Conservation (phyloP, 139 green algal genomes). For the Picochlorum sp. region DNA sequence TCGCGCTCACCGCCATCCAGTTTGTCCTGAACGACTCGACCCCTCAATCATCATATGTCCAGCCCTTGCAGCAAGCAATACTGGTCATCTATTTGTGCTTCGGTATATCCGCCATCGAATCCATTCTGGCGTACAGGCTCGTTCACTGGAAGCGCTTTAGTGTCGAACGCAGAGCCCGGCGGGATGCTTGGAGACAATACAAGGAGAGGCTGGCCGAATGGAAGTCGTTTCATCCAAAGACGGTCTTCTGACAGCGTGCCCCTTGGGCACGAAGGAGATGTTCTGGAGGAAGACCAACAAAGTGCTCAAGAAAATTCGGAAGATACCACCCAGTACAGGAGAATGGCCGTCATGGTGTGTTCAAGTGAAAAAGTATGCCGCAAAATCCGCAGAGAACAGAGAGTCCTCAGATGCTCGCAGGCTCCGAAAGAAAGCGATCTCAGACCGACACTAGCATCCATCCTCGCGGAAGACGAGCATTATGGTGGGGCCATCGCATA, state of each 20-base stretch:
- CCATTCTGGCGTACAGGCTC: background rate
- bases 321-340: too few relatives aligned
- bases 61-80: conserved; percentile 3
- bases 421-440: background rate
- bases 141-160: background rate
- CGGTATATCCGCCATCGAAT: background rate
- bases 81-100: background rate
- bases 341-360: too few relatives aligned
- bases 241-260: too few relatives aligned
- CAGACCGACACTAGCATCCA: background rate
- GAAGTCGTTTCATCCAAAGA: background rate
- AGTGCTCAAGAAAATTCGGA: too few relatives aligned
- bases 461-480: background rate
- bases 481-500: background rate
- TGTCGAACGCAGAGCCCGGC: background rate
- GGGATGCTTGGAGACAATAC: background rate
- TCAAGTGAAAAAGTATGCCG: background rate
- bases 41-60: conserved; percentile 5
- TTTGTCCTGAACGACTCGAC: conserved; percentile 1
- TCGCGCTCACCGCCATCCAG: conserved; percentile 9
- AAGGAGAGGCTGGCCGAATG: background rate
- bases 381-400: background rate
- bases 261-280: too few relatives aligned
- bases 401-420: too few relatives aligned
- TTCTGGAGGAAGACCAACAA: too few relatives aligned